Percentiles rank a stretch among this genome's conserved stretches.
Conservation (phyloP, 78 protist species). For the Dictyostelium purpureum region DNA sequence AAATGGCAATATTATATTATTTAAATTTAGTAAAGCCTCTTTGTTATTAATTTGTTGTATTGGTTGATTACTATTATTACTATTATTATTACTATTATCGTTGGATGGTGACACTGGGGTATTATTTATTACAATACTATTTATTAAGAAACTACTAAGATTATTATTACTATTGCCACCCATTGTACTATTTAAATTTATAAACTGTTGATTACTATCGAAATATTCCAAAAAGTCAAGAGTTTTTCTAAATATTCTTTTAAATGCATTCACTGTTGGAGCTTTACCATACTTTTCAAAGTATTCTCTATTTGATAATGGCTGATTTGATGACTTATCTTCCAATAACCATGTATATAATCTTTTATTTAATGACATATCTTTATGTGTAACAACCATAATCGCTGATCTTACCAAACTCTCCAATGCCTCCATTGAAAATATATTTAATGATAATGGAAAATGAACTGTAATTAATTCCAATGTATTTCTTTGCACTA, state of each 20-base stretch:
- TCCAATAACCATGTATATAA: conserved; percentile 64
- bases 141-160: too few species aligned
- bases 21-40: too few species aligned
- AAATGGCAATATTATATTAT: conserved; percentile 30
- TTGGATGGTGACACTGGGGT: too few species aligned
- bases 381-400: conserved; percentile 41
- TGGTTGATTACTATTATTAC: conserved; percentile 11
- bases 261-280: conserved; percentile 56
- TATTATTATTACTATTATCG: conserved; percentile 4
- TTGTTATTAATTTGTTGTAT: too few species aligned
- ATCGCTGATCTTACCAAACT: conserved; percentile 37
- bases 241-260: background rate
- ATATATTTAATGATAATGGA: conserved; percentile 22
- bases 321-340: background rate
- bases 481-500: conserved; percentile 65
- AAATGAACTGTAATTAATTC: conserved; percentile 55
- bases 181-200: background rate
- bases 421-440: conserved; percentile 14
- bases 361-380: conserved; percentile 70
- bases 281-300: conserved; percentile 29
- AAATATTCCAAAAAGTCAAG: background rate
- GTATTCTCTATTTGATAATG: conserved; percentile 8
- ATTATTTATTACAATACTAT: too few species aligned
- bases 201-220: background rate
- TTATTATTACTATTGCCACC: background rate